Conservation (phyloP, 768 basidiomycete genomes). For the Russula earlei region DNA sequence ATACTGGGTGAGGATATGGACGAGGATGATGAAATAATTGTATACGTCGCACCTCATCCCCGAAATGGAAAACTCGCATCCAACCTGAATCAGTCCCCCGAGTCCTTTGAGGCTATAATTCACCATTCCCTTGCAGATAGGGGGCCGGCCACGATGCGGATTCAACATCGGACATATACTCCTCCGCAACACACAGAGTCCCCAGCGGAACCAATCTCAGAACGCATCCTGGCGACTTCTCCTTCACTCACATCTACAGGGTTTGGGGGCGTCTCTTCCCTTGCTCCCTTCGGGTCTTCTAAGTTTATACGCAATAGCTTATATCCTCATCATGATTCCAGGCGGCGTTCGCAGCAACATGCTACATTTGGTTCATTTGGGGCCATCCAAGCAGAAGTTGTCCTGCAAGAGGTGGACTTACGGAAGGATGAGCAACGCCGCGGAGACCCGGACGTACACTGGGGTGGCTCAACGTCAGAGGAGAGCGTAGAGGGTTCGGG, state of each 20-base stretch:
- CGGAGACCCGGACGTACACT: conserved; percentile 62
- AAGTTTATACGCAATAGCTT: conserved; percentile 22
- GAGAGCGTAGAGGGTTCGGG: conserved; percentile 28
- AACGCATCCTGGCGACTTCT: not conserved
- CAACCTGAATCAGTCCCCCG: not conserved
- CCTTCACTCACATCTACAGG: conserved; percentile 6
- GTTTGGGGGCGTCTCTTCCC: conserved; percentile 30
- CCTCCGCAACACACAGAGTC: not conserved
- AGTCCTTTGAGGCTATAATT: not conserved
- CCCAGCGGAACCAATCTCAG: not conserved
- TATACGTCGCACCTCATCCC: conserved; percentile 71
- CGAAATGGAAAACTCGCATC: conserved; percentile 24
- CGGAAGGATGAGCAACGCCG: conserved; percentile 42
- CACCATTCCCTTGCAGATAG: not conserved
- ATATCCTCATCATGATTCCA: conserved; percentile 14
- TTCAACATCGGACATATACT: conserved; percentile 27
- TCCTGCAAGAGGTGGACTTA: conserved; percentile 34
- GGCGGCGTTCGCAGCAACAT: conserved; percentile 23
- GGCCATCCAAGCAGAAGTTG: conserved; percentile 46
- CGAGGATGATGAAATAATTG: conserved; percentile 58
- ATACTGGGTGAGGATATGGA: conserved; percentile 7
- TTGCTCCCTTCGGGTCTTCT: conserved; percentile 25
- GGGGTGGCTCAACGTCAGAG: conserved; percentile 37
- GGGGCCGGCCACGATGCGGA: conserved; percentile 47
- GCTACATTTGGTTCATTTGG: conserved; percentile 40